Evolutionary conservation across 495 filamentous ascomycete genomes (phyloP), one percentile per base, ranked within the genome.

Genomic region (Lasiosphaeria miniovina): DNA sequence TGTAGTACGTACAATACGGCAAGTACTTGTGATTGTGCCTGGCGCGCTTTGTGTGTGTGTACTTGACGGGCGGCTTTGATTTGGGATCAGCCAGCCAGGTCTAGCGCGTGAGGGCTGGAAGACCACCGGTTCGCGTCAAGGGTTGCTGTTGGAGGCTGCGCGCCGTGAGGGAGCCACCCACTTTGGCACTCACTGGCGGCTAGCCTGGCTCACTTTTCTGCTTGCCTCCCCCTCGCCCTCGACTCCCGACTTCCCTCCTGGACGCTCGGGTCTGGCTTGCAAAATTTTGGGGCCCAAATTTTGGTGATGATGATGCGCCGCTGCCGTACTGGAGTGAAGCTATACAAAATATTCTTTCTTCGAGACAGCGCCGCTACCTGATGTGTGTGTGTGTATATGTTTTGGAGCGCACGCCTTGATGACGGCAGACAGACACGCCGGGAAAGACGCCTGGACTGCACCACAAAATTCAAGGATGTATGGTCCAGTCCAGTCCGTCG

Each of bases 61-160:
- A 43, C 51, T 57, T 50, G 45, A 57, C 54, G 41, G 63, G 38
- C 36, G 57, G 40, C 55, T 62, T 62, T 65, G 57, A 59, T 65
- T 62, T 60, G 55, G 54, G 54, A 59, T 59, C 61, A 65, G 57
- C 65, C 61, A 57, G 57, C 52, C 65, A 52, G 46, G 58, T 55
- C 62, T 69, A 71, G 69, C 61, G 69, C 65, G 65, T 60, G 59
- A 69, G 63, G 67, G 69, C 69, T 71, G 69, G 70, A 61, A 69
- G 65, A 64, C 62, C 57, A 40, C 52, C 55, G 57, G 57, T 55
- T 54, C 32, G 34, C 36, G 57, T 51, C 46, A 56, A 54, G 55
- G 61, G 55, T 51, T 31, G 55, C 38, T 41, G 8, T 49, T 55
- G 50, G 46, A 35, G 33, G 53, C 62, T 61, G 58, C 54, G 48